Evolutionary conservation across 345 rosid genomes (phyloP).

Genomic region (Excoecaria cochinchinensis): DNA sequence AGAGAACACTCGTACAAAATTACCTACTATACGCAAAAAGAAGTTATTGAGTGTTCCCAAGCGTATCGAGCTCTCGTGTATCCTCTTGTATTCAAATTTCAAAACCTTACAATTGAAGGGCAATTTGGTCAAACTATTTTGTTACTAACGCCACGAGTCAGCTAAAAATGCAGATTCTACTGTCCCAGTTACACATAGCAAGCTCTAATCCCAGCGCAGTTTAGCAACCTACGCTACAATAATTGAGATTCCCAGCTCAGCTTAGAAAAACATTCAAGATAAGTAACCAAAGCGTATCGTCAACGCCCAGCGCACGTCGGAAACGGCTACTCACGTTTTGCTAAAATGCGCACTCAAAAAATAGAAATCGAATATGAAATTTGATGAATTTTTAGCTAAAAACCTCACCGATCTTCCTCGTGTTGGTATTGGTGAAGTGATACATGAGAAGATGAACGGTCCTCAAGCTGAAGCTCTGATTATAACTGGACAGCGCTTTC

Average conservation of each 20-base stretch:
- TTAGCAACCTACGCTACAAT: background rate
- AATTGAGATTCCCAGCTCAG: background rate
- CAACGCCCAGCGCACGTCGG: background rate
- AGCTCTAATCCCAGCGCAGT: background rate
- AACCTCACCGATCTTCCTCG: conserved; percentile 68
- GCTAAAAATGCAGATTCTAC: background rate
- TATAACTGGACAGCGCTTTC: conserved; percentile 74
- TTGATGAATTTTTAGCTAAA: background rate
- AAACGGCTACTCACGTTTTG: background rate
- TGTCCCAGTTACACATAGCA: background rate
- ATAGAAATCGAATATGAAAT: background rate
- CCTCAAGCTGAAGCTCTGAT: conserved; percentile 82
- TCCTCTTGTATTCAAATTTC: background rate
- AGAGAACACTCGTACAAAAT: too few species aligned
- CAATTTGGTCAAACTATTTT: background rate
- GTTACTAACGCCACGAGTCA: background rate
- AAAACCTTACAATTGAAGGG: background rate
- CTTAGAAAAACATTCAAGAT: background rate
- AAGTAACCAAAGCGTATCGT: background rate
- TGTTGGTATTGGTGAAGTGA: conserved; percentile 70
- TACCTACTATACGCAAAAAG: background rate
- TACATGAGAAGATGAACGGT: conserved; percentile 89
- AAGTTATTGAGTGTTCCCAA: background rate
- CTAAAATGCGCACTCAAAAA: conserved; percentile 7
- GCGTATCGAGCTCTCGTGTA: background rate